Base-by-base conservation (phyloP, 1,139 yeast species). In the Candida tropicalis region DNA sequence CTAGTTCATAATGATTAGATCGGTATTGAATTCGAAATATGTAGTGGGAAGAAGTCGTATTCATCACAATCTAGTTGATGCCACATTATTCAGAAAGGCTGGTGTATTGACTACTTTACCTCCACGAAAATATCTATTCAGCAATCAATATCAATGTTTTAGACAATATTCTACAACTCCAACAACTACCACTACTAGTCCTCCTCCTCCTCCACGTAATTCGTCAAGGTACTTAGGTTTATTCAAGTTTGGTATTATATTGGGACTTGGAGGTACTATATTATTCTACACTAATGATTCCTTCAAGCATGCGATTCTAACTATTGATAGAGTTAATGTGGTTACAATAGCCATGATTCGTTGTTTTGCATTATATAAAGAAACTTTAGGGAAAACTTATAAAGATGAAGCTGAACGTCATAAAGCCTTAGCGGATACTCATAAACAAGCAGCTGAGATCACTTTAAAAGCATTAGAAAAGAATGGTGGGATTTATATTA, bases 401-500 rank as follows among this genome's bases (percentile, higher is more conserved):
- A 68, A 59, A 2, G 55, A 70, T 6, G 72, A 69, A 1, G 77
- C 75, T n/a, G 84, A 76, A 7, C 74, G 84, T 38, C 57, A 64
- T 2, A 54, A 59, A 8, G 93, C 84, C 0, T 63, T 91, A 40
- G 66, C 77, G 6, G 66, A 73, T 38, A 68, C 76, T 43, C 99
- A 93, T 61, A 63, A 72, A 48, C 70, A 71, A 44, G 93, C 97
- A 39, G 98, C 99, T 0, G 62, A 72, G 13, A 83, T 90, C 40
- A 88, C 98, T 0, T 72, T 89, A 47, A 68, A 69, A 43, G 97
- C 97, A 0, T 68, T 93, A 31, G 93, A 89, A 55, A 74, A 72
- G 27, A 93, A 93, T 58, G 97, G 97, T 12, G 99, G 99, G 2
- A 78, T 93, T 6, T 93, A 85, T 63, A 93, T 93, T 62, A 95